These are phyloP conservation scores for Fulvia fulva DNA, from an alignment of 2,329 filamentous ascomycete species.

Conservation along the genomic window DNA sequence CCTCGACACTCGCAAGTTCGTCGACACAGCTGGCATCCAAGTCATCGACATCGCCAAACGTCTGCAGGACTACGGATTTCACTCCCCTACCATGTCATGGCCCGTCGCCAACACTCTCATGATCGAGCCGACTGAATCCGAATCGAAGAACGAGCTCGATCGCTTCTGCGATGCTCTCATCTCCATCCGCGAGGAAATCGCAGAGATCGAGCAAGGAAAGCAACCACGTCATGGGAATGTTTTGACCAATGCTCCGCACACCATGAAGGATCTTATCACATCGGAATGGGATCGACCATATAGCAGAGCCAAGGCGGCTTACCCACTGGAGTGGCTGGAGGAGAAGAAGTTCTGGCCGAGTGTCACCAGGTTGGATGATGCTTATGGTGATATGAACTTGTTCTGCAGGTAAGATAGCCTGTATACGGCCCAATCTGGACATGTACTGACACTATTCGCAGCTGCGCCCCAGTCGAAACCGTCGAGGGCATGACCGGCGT, in stretches of 20 bases:
- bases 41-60: slow-evolving; percentile 95
- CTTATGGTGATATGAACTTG: slow-evolving; percentile 85
- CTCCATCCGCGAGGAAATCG: slow-evolving; percentile 79
- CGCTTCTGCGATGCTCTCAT: slow-evolving; percentile 89
- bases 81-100: slow-evolving; percentile 96
- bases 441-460: slow-evolving; percentile 11
- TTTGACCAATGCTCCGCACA: slow-evolving; percentile 84
- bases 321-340: slow-evolving; percentile 73
- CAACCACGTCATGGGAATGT: slow-evolving; percentile 74
- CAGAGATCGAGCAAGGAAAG: slow-evolving; percentile 73
- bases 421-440: not conserved
- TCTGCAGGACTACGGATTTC: slow-evolving; percentile 95
- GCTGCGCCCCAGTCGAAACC: slow-evolving; percentile 73
- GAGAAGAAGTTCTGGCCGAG: slow-evolving; percentile 99
- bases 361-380: slow-evolving; percentile 81
- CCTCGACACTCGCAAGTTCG: slow-evolving; percentile 80
- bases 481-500: slow-evolving; percentile 36
- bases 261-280: slow-evolving; percentile 71
- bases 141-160: slow-evolving; percentile 88
- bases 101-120: slow-evolving; percentile 92
- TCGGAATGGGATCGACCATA: slow-evolving; percentile 82
- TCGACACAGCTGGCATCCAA: slow-evolving; percentile 76
- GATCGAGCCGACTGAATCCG: slow-evolving; percentile 95
- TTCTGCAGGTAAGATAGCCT: slow-evolving; percentile 66
- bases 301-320: slow-evolving; percentile 75